Evolutionary conservation across 306 rosid species (phyloP).

Genomic region (Carpinus fangiana): DNA sequence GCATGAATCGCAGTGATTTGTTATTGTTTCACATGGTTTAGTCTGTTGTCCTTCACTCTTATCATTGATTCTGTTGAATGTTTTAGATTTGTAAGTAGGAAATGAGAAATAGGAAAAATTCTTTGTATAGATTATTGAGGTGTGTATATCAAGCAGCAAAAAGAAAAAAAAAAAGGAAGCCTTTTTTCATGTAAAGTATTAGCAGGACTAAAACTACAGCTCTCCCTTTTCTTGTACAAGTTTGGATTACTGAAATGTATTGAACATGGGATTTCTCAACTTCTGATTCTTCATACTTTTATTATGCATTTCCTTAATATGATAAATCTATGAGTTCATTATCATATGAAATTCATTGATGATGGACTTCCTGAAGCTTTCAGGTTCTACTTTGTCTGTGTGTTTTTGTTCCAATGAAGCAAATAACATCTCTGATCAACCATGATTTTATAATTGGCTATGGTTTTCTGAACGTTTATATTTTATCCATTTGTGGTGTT

Average conservation of each 20-base stretch:
- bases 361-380: neutral
- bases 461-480: neutral
- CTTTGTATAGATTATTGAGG: neutral
- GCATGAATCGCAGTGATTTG: conserved; percentile 31
- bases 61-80: neutral
- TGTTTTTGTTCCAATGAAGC: neutral
- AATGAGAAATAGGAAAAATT: neutral
- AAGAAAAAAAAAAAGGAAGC: neutral
- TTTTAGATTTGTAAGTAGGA: conserved; percentile 21
- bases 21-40: neutral
- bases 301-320: neutral
- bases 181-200: neutral
- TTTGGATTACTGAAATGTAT: neutral
- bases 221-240: neutral
- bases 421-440: neutral
- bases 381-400: neutral
- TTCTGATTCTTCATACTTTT: neutral
- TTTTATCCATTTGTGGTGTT: neutral
- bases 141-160: neutral
- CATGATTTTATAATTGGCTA: neutral
- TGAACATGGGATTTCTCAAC: neutral
- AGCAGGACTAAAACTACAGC: neutral
- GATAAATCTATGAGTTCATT: neutral
- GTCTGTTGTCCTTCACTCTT: neutral
- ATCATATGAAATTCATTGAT: no score